phyloP scores from a whole-genome alignment of 176 grass and related monocot genomes.

The Aegilops umbellulata region DNA sequence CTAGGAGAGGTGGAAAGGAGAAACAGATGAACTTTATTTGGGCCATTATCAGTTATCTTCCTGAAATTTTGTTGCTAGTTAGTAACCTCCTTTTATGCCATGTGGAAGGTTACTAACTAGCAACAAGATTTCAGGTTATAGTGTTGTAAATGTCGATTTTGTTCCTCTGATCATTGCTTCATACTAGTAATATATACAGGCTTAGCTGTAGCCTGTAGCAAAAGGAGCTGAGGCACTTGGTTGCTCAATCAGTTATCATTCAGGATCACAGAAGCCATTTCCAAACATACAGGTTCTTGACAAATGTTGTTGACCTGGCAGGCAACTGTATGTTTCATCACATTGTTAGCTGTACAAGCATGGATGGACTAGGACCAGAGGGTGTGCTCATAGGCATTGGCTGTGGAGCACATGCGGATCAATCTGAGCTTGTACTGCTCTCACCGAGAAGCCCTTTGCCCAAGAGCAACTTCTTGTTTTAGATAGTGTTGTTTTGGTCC shows the following conservation, averaged over 20 bases:
- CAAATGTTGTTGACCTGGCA: slow-evolving; percentile 57
- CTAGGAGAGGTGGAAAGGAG: background rate
- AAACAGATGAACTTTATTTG: background rate
- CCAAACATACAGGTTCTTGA: slow-evolving; percentile 61
- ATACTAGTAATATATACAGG: too few relatives aligned
- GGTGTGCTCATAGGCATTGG: slow-evolving; percentile 75
- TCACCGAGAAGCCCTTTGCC: slow-evolving; percentile 46
- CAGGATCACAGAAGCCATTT: background rate
- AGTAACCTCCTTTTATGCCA: background rate
- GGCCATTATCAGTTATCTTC: background rate
- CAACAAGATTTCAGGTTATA: too few relatives aligned
- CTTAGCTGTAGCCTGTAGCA: too few relatives aligned
- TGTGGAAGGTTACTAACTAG: too few relatives aligned
- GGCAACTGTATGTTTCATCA: slow-evolving; percentile 29
- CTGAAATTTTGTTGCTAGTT: background rate
- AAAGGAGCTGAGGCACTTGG: slow-evolving; percentile 74
- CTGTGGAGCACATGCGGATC: slow-evolving; percentile 60
- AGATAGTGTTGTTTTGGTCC: slow-evolving; percentile 67
- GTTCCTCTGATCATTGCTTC: too few relatives aligned
- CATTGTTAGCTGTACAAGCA: slow-evolving; percentile 53
- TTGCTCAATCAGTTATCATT: slow-evolving; percentile 73
- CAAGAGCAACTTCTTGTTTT: slow-evolving; percentile 60
- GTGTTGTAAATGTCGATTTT: too few relatives aligned
- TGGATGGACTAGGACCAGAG: slow-evolving; percentile 58
- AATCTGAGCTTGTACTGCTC: slow-evolving; percentile 64